Evolutionary conservation across 2,329 filamentous ascomycete genomes (phyloP), one percentile per base, ranked within the genome.

Genomic region (Fusarium algeriense): DNA sequence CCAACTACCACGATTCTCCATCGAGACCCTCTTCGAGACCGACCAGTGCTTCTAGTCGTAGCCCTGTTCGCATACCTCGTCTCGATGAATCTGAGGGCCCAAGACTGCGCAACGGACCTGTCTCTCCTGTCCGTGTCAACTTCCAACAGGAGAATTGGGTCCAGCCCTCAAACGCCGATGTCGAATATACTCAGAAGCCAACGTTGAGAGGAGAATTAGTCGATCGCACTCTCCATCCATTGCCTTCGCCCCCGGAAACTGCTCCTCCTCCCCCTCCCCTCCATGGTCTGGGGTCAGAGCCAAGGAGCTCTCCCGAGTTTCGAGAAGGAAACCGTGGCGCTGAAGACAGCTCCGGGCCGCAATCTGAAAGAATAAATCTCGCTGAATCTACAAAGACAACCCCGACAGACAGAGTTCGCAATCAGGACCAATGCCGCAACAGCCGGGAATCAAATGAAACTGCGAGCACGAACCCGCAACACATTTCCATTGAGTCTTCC

Each of bases 111-210:
- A 83, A 86, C 54, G 83, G 84, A 19, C 88, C 88, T 34, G 81
- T 85, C 32, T 90, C 88, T 43, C 88, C 89, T 20, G 86, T 88
- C 60, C 84, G 81, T 62, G 83, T 89, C 58, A 88, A 86, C 74
- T 85, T 87, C 60, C 85, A 86, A 53, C 79, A 83, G 28, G 86
- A 87, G 44, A 83, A 85, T 75, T 89, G 85, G 85, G 81, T 82
- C 23, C 82, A 83, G 71, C 84, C 87, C 26, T 86, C 85, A 34
- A 86, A 86, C 72, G 86, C 81, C 34, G 83, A 84, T 70, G 85
- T 90, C 63, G 86, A 89, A 75, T 76, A 79, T 61, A 76, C 76
- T 40, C 78, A 79, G 49, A 75, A 73, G 32, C 68, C 70, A 37
- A 70, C 74, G 35, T 66, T 75, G 32, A 73, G 77, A 12, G 73